Evolutionary conservation across 2,329 filamentous ascomycete species (phyloP).

Genomic region (Lachnellula hyalina): DNA sequence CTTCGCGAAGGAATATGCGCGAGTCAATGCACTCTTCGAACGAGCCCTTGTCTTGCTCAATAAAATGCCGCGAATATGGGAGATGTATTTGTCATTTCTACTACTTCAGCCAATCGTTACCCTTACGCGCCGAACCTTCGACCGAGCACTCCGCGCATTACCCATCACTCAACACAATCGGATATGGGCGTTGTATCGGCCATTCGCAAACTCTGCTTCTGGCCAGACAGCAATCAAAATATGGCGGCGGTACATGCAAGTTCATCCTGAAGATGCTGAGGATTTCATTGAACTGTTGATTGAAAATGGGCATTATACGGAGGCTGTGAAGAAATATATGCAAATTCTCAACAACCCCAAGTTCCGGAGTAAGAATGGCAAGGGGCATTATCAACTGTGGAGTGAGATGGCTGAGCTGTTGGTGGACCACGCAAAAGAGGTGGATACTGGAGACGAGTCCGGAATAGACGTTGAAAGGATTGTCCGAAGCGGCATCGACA

Average conservation of each 20-base stretch:
- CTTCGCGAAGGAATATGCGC: conserved; percentile 76
- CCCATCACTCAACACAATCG: conserved; percentile 93
- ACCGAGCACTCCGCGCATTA: conserved; percentile 83
- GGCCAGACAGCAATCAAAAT: conserved; percentile 88
- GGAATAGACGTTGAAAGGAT: conserved; percentile 90
- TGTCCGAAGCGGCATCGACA: conserved; percentile 81
- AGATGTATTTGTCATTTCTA: conserved; percentile 90
- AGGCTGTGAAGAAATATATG: conserved; percentile 88
- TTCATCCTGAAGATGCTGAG: conserved; percentile 91
- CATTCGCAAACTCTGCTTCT: conserved; percentile 85
- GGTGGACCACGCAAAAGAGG: conserved; percentile 81
- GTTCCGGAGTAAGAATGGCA: conserved; percentile 88
- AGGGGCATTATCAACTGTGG: conserved; percentile 95
- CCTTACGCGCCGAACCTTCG: conserved; percentile 79
- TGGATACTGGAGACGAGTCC: conserved; percentile 73
- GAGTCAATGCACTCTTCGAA: conserved; percentile 94
- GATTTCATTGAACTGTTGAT: conserved; percentile 89
- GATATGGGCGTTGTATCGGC: conserved; percentile 87
- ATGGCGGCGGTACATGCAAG: conserved; percentile 94
- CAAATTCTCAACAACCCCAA: conserved; percentile 83
- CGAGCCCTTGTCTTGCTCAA: conserved; percentile 87
- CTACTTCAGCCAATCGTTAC: conserved; percentile 90
- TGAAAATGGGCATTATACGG: conserved; percentile 77
- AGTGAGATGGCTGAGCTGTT: conserved; percentile 94
- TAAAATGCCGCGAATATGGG: conserved; percentile 99